Evolutionary conservation across 805 yeast species (phyloP).

Genomic region (Starmerella sirachaensis): DNA sequence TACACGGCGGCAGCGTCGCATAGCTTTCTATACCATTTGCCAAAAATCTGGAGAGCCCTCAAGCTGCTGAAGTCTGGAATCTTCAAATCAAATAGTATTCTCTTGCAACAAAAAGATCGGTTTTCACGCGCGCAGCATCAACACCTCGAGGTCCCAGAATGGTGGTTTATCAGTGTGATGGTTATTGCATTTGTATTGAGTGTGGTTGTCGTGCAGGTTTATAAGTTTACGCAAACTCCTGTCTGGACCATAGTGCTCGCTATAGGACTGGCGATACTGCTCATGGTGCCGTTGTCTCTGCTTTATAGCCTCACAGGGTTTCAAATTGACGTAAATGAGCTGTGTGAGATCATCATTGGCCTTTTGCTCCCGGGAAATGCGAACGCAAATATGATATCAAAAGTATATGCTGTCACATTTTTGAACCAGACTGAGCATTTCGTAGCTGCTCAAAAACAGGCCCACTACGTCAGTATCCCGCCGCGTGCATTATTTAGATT

Average conservation of each 20-base stretch:
- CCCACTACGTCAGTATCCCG: constrained; percentile 34
- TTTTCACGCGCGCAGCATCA: constrained; percentile 46
- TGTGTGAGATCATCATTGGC: constrained; percentile 40
- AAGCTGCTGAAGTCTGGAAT: constrained; percentile 3
- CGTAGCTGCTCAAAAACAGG: constrained; percentile 42
- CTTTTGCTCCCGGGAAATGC: constrained; percentile 47
- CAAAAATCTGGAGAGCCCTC: constrained; percentile 32
- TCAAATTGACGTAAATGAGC: constrained; percentile 38
- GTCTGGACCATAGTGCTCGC: constrained; percentile 49
- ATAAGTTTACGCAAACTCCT: constrained; percentile 35
- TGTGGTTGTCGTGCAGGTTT: constrained; percentile 32
- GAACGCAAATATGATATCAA: constrained; percentile 39
- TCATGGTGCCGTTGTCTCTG: constrained; percentile 40
- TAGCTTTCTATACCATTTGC: constrained; percentile 31
- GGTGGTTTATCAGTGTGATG: constrained; percentile 40
- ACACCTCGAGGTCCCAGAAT: constrained; percentile 31
- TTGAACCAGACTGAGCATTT: constrained; percentile 53
- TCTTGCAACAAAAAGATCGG: constrained; percentile 34
- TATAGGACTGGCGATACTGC: constrained; percentile 38
- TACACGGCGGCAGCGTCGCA: constrained; percentile 45
- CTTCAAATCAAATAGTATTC: constrained; percentile 19
- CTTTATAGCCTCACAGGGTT: constrained; percentile 40
- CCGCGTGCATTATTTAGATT: constrained; percentile 14
- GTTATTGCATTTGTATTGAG: constrained; percentile 36
- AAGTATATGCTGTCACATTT: constrained; percentile 42